Percentiles rank a stretch among this genome's conserved stretches.
Conservation (phyloP, 2,329 filamentous ascomycete genomes). For the Penicillium sp. region DNA sequence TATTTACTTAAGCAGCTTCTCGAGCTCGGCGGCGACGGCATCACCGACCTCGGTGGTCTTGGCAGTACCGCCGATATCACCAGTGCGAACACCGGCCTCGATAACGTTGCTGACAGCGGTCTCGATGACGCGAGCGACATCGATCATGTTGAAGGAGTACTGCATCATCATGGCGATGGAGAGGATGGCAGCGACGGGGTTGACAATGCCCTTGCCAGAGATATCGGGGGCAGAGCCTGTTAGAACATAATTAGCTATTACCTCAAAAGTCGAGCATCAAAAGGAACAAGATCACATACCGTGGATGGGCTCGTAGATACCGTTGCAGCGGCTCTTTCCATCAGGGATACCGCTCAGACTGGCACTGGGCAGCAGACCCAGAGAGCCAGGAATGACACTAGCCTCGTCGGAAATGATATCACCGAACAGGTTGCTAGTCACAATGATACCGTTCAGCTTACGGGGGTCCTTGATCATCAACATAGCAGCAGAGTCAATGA, state of each 20-base stretch:
- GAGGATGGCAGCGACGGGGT: conserved; percentile 87
- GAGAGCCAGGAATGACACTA: conserved; percentile 86
- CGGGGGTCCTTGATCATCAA: conserved; percentile 93
- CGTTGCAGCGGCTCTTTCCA: conserved; percentile 80
- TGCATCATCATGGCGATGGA: conserved; percentile 95
- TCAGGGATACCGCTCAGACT: conserved; percentile 85
- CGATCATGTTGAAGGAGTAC: conserved; percentile 80
- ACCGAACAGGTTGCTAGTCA: conserved; percentile 92
- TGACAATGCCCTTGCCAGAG: conserved; percentile 85
- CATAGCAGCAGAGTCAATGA: conserved; percentile 97
- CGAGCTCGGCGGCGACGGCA: conserved; percentile 73
- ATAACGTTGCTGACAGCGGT: conserved; percentile 58
- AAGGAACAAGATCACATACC: conserved; percentile 54
- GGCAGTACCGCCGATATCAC: conserved; percentile 78
- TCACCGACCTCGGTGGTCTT: conserved; percentile 81
- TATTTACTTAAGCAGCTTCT: conserved; percentile 62
- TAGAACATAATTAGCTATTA: conserved; percentile 1
- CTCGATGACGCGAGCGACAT: conserved; percentile 60
- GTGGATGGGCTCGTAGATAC: conserved; percentile 97
- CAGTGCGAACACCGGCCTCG: conserved; percentile 75
- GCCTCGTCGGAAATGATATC: conserved; percentile 97
- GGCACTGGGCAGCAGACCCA: conserved; percentile 85
- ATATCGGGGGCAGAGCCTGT: conserved; percentile 88
- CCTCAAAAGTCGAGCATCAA: not conserved
- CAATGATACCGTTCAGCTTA: conserved; percentile 82